Conservation (phyloP, 176 grass and related monocot genomes). For the Carex kokanica region DNA sequence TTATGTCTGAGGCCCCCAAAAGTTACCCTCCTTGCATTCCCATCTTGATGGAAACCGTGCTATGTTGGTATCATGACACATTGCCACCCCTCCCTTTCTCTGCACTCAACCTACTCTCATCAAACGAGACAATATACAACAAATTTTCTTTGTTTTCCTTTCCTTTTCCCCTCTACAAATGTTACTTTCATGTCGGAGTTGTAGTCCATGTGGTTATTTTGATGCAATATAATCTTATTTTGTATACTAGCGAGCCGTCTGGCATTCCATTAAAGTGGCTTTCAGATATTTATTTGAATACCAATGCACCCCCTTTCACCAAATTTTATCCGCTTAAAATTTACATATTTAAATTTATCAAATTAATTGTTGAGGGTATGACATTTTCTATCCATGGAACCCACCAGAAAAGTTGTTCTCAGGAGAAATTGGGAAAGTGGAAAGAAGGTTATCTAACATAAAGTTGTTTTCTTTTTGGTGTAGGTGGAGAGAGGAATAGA, state of each 20-base stretch:
- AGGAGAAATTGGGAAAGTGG: constrained; percentile 15
- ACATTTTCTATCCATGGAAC: constrained; percentile 7
- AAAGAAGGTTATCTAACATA: constrained; percentile 14
- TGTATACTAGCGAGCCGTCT: not conserved
- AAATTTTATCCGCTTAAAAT: not conserved
- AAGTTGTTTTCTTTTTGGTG: constrained; percentile 14
- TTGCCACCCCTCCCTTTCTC: constrained; percentile 11
- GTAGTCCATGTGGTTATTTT: not conserved
- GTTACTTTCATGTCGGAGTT: not conserved
- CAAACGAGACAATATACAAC: not conserved
- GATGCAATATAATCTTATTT: not conserved
- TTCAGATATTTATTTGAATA: not conserved
- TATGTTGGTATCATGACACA: constrained; percentile 34
- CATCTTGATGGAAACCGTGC: constrained; percentile 4
- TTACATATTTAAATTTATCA: not conserved
- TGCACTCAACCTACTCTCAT: constrained; percentile 20
- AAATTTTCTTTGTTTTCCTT: not conserved
- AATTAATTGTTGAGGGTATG: not conserved
- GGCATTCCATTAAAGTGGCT: not conserved
- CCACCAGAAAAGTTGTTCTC: not conserved
- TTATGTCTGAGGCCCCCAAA: constrained; percentile 25
- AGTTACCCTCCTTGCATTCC: constrained; percentile 23
- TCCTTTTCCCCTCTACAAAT: not conserved
- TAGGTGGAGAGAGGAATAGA: constrained; percentile 95
- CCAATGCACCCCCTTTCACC: not conserved